Evolutionary conservation across 768 basidiomycete species (phyloP), one percentile per base, ranked within the genome.

Genomic region (Tylopilus sp.): DNA sequence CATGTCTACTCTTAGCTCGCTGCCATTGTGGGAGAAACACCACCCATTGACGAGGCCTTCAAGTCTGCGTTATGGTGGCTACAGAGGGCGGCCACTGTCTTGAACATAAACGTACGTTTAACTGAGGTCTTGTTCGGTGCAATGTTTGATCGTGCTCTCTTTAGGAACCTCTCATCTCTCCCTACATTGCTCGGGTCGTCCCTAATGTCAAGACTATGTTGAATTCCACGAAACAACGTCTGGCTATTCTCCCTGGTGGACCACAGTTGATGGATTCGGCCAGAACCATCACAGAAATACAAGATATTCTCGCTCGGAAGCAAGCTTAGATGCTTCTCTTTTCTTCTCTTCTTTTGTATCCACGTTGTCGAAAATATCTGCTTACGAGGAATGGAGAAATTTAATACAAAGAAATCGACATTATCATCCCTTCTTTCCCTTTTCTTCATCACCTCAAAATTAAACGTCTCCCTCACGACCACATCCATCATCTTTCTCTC

Each of bases 61-160:
- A 91, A 91, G 70, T 81, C 79, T 13, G 81, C 86, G 7, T 71
- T 92, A 50, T 91, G 91, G 89, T 93, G 90, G 90, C 71, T 93
- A 57, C 88, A 91, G 64, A 83, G 90, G 49, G 77, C 86, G 33
- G 75, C 87, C 7, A 73, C 79, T 13, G 75, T 84, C 28, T 77
- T 92, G 56, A 86, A 86, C 62, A 83, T 88, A 45, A 84, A 83
- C 60, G 87, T 86, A 65, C 23, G 77, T 73, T 35, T 5, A 22
- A 23, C 42, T 40, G 50, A 39, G 10, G 38, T 45, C 18, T 30
- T 44, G 13, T 43, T 31, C 8, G 52, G 23, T 1, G 41, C 21
- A 22, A 10, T 5, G 15, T 41, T 42, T 50, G 15, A 40, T 43
- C 5, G 10, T 20, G 7, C 18, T 11, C 13, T 52, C 33, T 43